Evolutionary conservation across 345 rosid species (phyloP), one percentile per base, ranked within the genome.

Genomic region (Aethionema arabicum): DNA sequence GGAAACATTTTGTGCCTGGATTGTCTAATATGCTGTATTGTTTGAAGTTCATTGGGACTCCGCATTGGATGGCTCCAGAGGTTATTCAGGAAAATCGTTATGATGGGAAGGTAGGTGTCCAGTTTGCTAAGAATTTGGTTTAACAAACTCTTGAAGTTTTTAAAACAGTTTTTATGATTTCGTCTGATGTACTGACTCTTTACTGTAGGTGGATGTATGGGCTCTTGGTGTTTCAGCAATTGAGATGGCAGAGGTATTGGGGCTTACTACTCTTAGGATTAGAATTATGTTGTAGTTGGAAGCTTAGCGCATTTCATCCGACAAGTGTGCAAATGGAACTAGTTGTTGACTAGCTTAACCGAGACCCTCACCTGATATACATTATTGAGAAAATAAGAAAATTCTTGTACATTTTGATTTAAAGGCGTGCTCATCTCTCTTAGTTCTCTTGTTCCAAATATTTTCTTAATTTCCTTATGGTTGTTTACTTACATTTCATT

Each of bases 21-120:
- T 55, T 62, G 52, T 46, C 32, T 33, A 31, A 56, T 46, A 47
- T 52, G 65, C 30, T 52, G 27, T 54, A 33, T 39, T 59, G 59
- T 69, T 69, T 74, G 70, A 80, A 89, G 98, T 90, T 93, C 76
- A 93, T 93, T 56, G 99, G 99, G 60, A 93, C 99, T 67, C 99
- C 99, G 16, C 99, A 93, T 80, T 93, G 99, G 99, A 93, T 93
- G 99, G 96, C 99, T 65, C 97, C 99, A 11, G 99, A 93, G 80
- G 99, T 93, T 74, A 93, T 93, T 76, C 99, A 93, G 76, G 97
- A 90, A 86, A 93, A 88, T 65, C 90, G 97, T 39, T 93, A 93
- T 76, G 99, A 93, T 80, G 99, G 97, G 70, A 93, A 93, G 99
- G 98, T 92, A 77, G 6, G 40, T 59, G 35, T 66, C 59, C 65